Evolutionary conservation across 2,329 filamentous ascomycete genomes (phyloP).

Genomic region (Cryphonectria nitschkei): DNA sequence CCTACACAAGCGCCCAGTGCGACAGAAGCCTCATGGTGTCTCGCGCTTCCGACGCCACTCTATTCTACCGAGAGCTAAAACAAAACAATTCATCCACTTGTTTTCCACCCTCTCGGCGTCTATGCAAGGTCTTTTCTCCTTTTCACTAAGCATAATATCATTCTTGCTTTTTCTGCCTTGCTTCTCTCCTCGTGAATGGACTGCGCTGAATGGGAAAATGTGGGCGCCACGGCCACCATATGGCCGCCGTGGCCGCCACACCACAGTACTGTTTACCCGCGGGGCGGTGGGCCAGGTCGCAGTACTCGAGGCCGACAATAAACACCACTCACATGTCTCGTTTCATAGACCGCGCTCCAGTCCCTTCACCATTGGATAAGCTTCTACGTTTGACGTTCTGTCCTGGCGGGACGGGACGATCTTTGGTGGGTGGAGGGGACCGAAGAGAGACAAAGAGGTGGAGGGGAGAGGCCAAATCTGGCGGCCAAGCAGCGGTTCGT

Average conservation of each 20-base stretch:
- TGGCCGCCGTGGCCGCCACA: neutral
- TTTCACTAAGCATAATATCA: neutral
- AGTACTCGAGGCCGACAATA: constrained; percentile 7
- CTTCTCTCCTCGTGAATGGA: neutral
- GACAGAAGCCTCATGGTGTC: neutral
- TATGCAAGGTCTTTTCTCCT: neutral
- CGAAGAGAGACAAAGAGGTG: neutral
- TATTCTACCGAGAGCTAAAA: neutral
- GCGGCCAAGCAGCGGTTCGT: neutral
- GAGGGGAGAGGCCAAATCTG: neutral
- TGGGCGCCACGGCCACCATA: neutral
- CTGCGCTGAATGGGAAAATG: neutral
- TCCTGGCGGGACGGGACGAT: neutral
- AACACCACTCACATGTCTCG: constrained; percentile 11
- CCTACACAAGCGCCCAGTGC: constrained; percentile 13
- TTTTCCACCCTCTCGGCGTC: neutral
- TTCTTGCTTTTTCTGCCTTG: neutral
- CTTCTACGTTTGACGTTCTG: neutral
- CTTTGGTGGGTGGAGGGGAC: neutral
- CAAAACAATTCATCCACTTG: neutral
- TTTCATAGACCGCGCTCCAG: constrained; percentile 9
- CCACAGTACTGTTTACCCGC: constrained; percentile 5
- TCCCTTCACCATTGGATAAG: constrained; percentile 3
- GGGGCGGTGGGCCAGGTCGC: constrained; percentile 2
- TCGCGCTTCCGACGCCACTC: neutral